Evolutionary conservation across 73 alveolate genomes (phyloP), one percentile per base, ranked within the genome.

Genomic region (Tetrahymena borealis): DNA sequence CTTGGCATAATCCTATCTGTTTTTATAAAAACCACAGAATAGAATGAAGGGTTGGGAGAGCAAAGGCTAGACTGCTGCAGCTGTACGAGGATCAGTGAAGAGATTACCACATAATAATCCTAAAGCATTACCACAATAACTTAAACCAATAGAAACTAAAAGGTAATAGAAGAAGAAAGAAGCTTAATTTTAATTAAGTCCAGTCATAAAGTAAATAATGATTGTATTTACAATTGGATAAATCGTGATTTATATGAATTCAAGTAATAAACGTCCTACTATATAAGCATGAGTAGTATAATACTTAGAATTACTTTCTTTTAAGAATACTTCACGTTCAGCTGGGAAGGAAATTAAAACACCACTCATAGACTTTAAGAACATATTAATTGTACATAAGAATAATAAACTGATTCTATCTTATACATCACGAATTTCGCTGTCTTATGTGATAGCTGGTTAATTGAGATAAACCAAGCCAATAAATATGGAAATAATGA

Each of bases 11-110:
- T 35, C 35, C 7, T 38, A 28, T 39, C 91, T 90, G 39, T 93
- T 93, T 15, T 90, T 90, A 41, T 93, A 93, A 93, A 93, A 90
- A 20, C 96, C 96, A 20, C 94, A 92, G 77, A 90, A 39, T 31
- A 93, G 90, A 40, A 79, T 39, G n/a, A 93, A 90, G 10, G 96
- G 96, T n/a, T 79, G 39, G 11, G 91, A 60, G 43, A 90, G 39
- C 15, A 37, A 37, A 5, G 96, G 96, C 13, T 92, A 78, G 0
- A 93, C 94, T 90, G 91, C 78, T 13, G 93, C 90, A 40, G 96
- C 96, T 20, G 96, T 90, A 33, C 79, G 90, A 39, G 96, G 91
- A 35, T 90, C 60, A 31, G 93, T 90, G 39, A 93, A 93, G 28
- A 79, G 78, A 39, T 93, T 90, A 20, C 94, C 93, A 32, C 91